phyloP scores from a whole-genome alignment of 805 yeast genomes.

The Priceomyces fermenticarens region DNA sequence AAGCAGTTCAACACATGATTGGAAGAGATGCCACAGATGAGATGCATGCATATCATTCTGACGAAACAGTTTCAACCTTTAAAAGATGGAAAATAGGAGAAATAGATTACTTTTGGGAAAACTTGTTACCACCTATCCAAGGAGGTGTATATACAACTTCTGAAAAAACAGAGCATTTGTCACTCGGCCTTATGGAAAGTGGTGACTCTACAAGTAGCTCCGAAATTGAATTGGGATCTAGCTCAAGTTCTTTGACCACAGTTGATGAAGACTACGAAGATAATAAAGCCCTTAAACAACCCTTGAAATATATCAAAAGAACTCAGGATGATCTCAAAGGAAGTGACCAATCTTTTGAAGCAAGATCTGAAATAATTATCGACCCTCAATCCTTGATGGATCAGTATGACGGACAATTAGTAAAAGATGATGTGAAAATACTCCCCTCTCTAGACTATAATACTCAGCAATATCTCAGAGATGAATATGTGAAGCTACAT shows the following conservation, averaged over 20 bases:
- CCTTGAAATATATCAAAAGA: constrained; percentile 38
- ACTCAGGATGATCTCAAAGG: constrained; percentile 31
- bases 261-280: neutral
- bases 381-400: constrained; percentile 55
- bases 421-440: constrained; percentile 51
- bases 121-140: constrained; percentile 84
- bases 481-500: constrained; percentile 62
- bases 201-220: constrained; percentile 6
- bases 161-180: constrained; percentile 7
- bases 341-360: no score
- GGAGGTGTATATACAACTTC: constrained; percentile 50
- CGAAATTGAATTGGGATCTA: constrained; percentile 8
- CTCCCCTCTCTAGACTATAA: constrained; percentile 65
- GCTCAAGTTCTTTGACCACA: constrained; percentile 9
- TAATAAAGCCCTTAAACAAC: constrained; percentile 31
- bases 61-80: constrained; percentile 52
- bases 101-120: constrained; percentile 65
- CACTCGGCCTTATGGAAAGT: constrained; percentile 10
- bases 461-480: constrained; percentile 58
- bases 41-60: constrained; percentile 78
- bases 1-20: constrained; percentile 76
- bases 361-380: constrained; percentile 25
- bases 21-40: constrained; percentile 92
- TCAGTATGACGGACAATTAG: constrained; percentile 55
- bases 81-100: constrained; percentile 62